These are phyloP conservation scores for Rhinocladiella similis DNA, from an alignment of 2,329 filamentous ascomycete species.

Conservation along the genomic window DNA sequence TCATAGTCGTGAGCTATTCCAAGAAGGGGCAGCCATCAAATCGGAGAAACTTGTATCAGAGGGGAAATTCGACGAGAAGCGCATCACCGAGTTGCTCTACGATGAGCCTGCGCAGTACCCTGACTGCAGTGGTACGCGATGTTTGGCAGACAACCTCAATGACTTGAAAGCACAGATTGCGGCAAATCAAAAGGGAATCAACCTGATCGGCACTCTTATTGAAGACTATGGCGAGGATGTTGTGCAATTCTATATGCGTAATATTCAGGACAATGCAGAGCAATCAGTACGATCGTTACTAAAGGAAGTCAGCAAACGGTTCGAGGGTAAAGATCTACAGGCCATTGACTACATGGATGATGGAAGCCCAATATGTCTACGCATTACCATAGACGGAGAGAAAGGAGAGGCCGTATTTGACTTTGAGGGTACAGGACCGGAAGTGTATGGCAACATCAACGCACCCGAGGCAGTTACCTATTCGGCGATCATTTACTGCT, in stretches of 20 bases:
- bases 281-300: conserved; percentile 72
- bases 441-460: conserved; percentile 79
- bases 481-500: conserved; percentile 81
- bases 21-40: conserved; percentile 66
- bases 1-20: conserved; percentile 64
- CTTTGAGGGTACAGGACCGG: conserved; percentile 74
- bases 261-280: conserved; percentile 79
- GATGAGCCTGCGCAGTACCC: conserved; percentile 72
- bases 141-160: conserved; percentile 79
- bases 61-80: conserved; percentile 70
- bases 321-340: conserved; percentile 68
- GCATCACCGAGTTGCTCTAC: conserved; percentile 70
- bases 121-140: conserved; percentile 76
- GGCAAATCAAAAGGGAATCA: conserved; percentile 83
- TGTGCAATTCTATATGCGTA: conserved; percentile 81
- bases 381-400: conserved; percentile 70
- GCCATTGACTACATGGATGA: conserved; percentile 87
- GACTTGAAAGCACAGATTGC: conserved; percentile 86
- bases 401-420: conserved; percentile 78
- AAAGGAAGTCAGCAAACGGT: conserved; percentile 68
- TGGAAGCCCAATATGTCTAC: conserved; percentile 73
- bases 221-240: conserved; percentile 74
- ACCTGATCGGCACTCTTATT: conserved; percentile 71
- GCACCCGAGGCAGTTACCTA: conserved; percentile 80
- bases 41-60: conserved; percentile 56